Percentiles rank a stretch among this genome's conserved stretches.
Conservation (phyloP, 441 rosid genomes). For the Hypseocharis bilobata region DNA sequence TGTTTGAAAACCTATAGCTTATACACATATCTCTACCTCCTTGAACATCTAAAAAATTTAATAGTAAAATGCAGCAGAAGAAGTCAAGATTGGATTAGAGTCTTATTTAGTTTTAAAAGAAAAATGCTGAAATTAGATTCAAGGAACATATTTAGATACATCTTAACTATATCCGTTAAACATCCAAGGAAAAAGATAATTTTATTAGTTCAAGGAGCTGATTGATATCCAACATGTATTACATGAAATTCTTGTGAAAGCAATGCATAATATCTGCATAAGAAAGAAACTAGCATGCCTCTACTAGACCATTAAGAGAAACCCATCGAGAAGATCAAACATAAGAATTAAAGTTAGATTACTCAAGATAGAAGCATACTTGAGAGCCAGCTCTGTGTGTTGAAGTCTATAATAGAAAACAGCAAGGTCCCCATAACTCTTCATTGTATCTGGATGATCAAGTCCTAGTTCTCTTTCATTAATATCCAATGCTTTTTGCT, state of each 20-base stretch:
- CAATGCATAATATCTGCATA: background rate
- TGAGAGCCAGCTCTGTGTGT: slow-evolving; percentile 73
- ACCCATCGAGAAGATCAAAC: background rate
- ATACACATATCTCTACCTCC: background rate
- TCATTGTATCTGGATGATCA: slow-evolving; percentile 84
- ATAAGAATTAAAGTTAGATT: background rate
- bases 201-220: background rate
- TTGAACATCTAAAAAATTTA: background rate
- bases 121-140: background rate
- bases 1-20: background rate
- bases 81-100: background rate
- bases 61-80: background rate
- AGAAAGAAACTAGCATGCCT: background rate
- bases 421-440: slow-evolving; percentile 75
- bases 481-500: slow-evolving; percentile 71
- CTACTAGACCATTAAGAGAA: background rate
- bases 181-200: background rate
- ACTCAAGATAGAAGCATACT: slow-evolving; percentile 38
- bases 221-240: background rate
- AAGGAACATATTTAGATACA: background rate
- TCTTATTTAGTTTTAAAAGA: background rate
- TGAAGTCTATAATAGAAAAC: slow-evolving; percentile 83
- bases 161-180: no score
- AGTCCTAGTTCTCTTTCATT: slow-evolving; percentile 86
- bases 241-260: background rate